Evolutionary conservation across 768 basidiomycete genomes (phyloP), one percentile per base, ranked within the genome.

Genomic region (Coprinopsis marcescibilis): DNA sequence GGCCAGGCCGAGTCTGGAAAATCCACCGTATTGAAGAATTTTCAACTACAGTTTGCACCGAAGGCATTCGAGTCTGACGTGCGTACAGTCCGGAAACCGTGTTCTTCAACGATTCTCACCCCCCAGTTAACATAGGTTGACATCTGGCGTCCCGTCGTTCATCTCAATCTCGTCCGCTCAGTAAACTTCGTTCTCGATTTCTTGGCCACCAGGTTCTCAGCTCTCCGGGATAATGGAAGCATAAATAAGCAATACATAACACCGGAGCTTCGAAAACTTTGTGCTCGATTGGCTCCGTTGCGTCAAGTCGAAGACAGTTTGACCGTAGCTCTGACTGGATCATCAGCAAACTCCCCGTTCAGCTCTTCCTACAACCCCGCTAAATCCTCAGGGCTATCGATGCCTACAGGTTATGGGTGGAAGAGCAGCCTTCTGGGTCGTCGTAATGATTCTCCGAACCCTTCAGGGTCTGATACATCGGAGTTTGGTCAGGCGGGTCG

Each of bases 1-100:
- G 80, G 81, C 39, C 82, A 82, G 60, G 77, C 81, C 25, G 81
- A 83, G 63, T 78, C 80, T 4, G 82, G 82, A 24, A 83, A 84
- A 58, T 81, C 80, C 0, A 83, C 82, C 0, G 69, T 81, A 23
- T 61, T 84, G 35, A 83, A 83, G 65, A 81, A 81, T 57, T 80
- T 83, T 52, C 78, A 83, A 55, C 67, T 83, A 24, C 68, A 74
- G 36, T 81, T 78, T 50, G 71, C 78, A 6, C 81, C 82, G 0
- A 72, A 72, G 49, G 72, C 79, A 1, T 81, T 83, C 52, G 63
- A 71, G 33, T 69, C 72, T 2, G 80, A 84, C 64, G 72, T 72
- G 23, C n/a, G 61, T 43, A 10, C 40, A 11, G 25, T 41, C 34
- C 44, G 25, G 10, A 4, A 43, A n/a, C 32, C 48, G 11, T 34